Percentiles rank a stretch among this genome's conserved stretches.
Conservation (phyloP, 2,329 filamentous ascomycete species). For the Xylariaceae sp. region DNA sequence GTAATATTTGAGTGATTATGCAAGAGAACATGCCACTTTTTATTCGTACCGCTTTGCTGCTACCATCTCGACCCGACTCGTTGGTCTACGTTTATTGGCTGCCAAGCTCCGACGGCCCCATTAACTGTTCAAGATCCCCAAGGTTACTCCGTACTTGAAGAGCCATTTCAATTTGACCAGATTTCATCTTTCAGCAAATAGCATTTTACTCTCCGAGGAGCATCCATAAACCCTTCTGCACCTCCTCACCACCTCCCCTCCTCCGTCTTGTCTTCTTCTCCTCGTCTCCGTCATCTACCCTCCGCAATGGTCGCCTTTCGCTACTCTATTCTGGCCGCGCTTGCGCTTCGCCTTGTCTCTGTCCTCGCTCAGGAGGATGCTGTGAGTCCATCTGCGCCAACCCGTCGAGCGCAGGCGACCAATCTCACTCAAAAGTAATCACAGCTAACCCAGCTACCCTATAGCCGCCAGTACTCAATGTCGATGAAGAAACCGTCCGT, state of each 20-base stretch:
- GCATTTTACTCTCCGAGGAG: slow-evolving; percentile 20
- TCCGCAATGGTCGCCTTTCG: slow-evolving; percentile 32
- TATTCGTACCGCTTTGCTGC: neutral
- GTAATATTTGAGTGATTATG: no score
- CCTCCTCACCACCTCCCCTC: slow-evolving; percentile 12
- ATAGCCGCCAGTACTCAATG: slow-evolving; percentile 24
- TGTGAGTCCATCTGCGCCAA: slow-evolving; percentile 20
- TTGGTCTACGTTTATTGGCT: neutral
- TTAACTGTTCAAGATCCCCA: neutral
- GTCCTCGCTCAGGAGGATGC: slow-evolving; percentile 30
- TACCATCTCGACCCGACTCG: no score
- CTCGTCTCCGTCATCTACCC: neutral
- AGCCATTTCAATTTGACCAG: neutral
- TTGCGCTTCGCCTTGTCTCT: slow-evolving; percentile 30
- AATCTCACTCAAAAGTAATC: neutral
- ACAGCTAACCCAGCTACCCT: slow-evolving; percentile 2
- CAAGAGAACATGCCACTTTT: no score
- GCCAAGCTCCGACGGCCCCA: neutral
- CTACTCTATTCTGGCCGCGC: slow-evolving; percentile 32
- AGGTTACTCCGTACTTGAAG: neutral
- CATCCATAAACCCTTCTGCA: no score
- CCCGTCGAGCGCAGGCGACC: neutral
- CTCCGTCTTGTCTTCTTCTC: slow-evolving; percentile 3
- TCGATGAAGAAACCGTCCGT: slow-evolving; percentile 19
- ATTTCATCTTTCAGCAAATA: slow-evolving; percentile 9